phyloP scores from a whole-genome alignment of 257 asterid genomes.

The Lycium ferocissimum region DNA sequence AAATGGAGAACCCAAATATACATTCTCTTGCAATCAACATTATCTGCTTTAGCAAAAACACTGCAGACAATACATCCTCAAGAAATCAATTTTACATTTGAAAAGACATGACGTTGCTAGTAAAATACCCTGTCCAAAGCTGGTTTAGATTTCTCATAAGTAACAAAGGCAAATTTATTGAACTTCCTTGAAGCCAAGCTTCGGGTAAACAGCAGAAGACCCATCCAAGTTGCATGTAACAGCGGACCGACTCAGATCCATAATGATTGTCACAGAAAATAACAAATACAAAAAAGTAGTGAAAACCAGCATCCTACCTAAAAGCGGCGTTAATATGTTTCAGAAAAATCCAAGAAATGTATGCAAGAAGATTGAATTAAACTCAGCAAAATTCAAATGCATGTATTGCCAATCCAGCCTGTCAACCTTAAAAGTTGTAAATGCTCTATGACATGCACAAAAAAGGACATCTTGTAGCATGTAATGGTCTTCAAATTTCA shows the following conservation, averaged over 20 bases:
- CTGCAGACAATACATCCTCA: background rate
- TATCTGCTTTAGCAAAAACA: slow-evolving; percentile 5
- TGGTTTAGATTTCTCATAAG: slow-evolving; percentile 10
- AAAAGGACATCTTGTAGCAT: background rate
- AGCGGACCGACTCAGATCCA: background rate
- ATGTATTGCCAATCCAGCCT: background rate
- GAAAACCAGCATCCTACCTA: slow-evolving; percentile 18
- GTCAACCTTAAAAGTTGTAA: background rate
- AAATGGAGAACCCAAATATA: slow-evolving; percentile 12
- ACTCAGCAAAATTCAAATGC: background rate
- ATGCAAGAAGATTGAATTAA: background rate
- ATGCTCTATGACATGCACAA: background rate
- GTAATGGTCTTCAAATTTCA: slow-evolving; percentile 16
- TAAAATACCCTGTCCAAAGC: background rate
- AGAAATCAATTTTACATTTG: background rate
- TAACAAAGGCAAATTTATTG: slow-evolving; percentile 11
- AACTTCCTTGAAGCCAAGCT: background rate
- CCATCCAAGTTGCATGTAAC: background rate
- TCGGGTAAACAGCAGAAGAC: background rate
- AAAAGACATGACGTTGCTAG: background rate
- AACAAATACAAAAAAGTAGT: background rate
- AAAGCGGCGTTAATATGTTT: background rate
- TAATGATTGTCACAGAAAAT: slow-evolving; percentile 1
- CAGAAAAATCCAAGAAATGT: slow-evolving; percentile 6
- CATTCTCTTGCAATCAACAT: slow-evolving; percentile 25